Percentiles rank a stretch among this genome's conserved stretches.
phyloP scores from a whole-genome alignment of 371 early-diverging fungal genomes.

The Basidiobolus meristosporus region DNA sequence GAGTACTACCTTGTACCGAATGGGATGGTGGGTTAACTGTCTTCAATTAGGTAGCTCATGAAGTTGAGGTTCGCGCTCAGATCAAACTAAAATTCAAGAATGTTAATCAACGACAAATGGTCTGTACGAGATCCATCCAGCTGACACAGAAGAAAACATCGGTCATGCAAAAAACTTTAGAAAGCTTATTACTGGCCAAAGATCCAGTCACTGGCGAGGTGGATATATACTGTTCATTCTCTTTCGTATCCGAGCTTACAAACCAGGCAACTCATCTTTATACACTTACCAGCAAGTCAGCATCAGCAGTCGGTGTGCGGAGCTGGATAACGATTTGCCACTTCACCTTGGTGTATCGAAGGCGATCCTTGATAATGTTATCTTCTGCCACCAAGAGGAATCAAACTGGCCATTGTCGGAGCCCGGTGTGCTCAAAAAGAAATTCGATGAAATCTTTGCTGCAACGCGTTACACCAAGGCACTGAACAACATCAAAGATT shows the following conservation, averaged over 20 bases:
- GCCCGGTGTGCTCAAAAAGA: slow-evolving; percentile 81
- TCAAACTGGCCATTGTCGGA: slow-evolving; percentile 96
- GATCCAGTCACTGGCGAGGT: slow-evolving; percentile 42
- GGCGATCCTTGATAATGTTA: slow-evolving; percentile 94
- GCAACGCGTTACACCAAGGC: slow-evolving; percentile 89
- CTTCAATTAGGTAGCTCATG: slow-evolving; percentile 43
- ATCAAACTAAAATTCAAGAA: slow-evolving; percentile 77
- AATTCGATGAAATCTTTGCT: slow-evolving; percentile 98
- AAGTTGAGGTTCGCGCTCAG: slow-evolving; percentile 85
- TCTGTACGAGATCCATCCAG: slow-evolving; percentile 62
- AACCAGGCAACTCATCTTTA: background rate
- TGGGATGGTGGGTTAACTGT: background rate
- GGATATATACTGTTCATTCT: background rate
- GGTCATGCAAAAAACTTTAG: slow-evolving; percentile 67
- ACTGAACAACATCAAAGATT: slow-evolving; percentile 57
- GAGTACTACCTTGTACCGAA: no score
- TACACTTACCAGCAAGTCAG: slow-evolving; percentile 24
- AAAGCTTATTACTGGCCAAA: slow-evolving; percentile 42
- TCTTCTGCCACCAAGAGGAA: slow-evolving; percentile 99
- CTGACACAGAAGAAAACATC: slow-evolving; percentile 46
- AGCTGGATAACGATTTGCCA: slow-evolving; percentile 76
- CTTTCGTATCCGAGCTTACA: background rate
- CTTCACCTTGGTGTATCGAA: slow-evolving; percentile 73
- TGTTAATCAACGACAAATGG: slow-evolving; percentile 51
- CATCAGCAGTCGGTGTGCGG: slow-evolving; percentile 66